Evolutionary conservation across 2,329 filamentous ascomycete genomes (phyloP).

Genomic region (Aspergillus transmontanensis): DNA sequence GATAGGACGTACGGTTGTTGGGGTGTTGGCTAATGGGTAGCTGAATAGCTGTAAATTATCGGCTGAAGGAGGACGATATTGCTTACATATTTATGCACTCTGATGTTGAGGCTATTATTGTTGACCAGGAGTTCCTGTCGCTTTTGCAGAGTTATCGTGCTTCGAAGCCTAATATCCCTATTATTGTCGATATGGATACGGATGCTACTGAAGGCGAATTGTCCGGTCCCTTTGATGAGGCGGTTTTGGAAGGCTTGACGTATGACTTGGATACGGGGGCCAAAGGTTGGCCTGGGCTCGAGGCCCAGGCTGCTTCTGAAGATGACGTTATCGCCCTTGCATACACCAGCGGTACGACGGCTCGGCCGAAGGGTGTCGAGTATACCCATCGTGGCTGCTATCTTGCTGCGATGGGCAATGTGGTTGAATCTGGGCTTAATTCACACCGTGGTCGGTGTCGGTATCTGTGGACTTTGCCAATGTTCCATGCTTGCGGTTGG

Average conservation of each 20-base stretch:
- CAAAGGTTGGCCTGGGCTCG: conserved; percentile 76
- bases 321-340: conserved; percentile 82
- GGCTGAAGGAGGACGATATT: conserved; percentile 81
- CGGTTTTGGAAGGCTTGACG: conserved; percentile 76
- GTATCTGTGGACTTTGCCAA: conserved; percentile 89
- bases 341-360: conserved; percentile 93
- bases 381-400: conserved; percentile 89
- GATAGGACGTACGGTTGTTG: background rate
- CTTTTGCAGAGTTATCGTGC: conserved; percentile 69
- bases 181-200: conserved; percentile 83
- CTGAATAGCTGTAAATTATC: conserved; percentile 63
- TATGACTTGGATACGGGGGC: conserved; percentile 68
- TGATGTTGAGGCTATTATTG: conserved; percentile 84
- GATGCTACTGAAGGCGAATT: conserved; percentile 74
- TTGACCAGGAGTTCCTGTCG: conserved; percentile 75
- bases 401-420: conserved; percentile 78
- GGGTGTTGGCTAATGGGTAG: background rate
- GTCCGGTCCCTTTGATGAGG: conserved; percentile 79
- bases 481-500: conserved; percentile 70
- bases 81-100: conserved; percentile 86
- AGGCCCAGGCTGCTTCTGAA: conserved; percentile 71
- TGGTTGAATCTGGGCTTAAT: conserved; percentile 87
- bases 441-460: conserved; percentile 68
- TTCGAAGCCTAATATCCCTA: conserved; percentile 62
- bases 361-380: conserved; percentile 86